Conservation (phyloP, 257 asterid genomes). For the Fraxinus excelsior region DNA sequence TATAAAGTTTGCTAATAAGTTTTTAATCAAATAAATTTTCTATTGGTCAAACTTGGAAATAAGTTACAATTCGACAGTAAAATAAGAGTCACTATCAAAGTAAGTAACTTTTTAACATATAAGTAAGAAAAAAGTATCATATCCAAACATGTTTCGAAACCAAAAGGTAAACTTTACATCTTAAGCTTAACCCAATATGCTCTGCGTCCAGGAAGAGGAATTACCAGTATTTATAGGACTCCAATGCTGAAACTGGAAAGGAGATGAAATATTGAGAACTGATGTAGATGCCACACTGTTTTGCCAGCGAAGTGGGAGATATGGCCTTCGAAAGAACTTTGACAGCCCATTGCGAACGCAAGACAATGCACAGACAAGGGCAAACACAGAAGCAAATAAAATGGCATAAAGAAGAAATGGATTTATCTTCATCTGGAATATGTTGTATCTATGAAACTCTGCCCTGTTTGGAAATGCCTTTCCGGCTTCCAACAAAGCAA, state of each 20-base stretch:
- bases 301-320: slow-evolving; percentile 59
- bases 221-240: slow-evolving; percentile 65
- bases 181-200: background rate
- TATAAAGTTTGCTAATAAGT: background rate
- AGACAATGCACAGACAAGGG: slow-evolving; percentile 46
- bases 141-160: background rate
- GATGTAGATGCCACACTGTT: slow-evolving; percentile 46
- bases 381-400: slow-evolving; percentile 47
- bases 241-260: slow-evolving; percentile 64
- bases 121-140: background rate
- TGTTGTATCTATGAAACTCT: slow-evolving; percentile 36
- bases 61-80: background rate
- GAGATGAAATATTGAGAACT: slow-evolving; percentile 44
- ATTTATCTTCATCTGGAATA: slow-evolving; percentile 44
- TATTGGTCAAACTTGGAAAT: background rate
- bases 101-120: background rate
- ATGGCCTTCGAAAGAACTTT: slow-evolving; percentile 51
- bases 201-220: background rate
- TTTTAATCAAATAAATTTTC: background rate
- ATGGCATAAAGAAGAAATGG: slow-evolving; percentile 37
- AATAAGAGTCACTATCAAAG: background rate
- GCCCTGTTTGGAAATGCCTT: slow-evolving; percentile 41
- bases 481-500: slow-evolving; percentile 72
- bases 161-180: background rate
- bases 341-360: slow-evolving; percentile 41